Evolutionary conservation across 345 rosid genomes (phyloP), one percentile per base, ranked within the genome.

Genomic region (Erucastrum elatum): DNA sequence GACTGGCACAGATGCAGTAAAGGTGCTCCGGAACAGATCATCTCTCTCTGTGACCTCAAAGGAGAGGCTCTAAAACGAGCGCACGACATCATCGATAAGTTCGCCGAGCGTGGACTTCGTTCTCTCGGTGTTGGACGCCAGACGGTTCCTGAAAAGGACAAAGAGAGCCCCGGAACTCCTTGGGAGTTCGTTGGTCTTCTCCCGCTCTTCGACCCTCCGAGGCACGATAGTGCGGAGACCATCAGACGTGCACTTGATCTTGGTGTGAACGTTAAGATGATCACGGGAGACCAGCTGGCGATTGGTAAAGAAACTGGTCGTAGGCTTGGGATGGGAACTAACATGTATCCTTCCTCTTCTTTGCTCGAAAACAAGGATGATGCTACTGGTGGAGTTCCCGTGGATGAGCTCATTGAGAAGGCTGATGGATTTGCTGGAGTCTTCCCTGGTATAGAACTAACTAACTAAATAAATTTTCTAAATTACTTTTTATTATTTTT

Each of bases 361-460:
- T 91, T 93, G 49, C 90, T 93, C 13, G 98, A 94, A 46, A 84
- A 88, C 68, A 73, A 82, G 35, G 92, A 87, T 64, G 90, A 80
- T 10, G 72, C 87, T 0, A 81, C 90, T 11, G 87, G 86, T n/a
- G 64, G 81, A 33, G 85, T 91, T 34, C 89, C 89, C 0, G 82
- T 90, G 1, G 94, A 93, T 68, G 97, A 93, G 76, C 96, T 93
- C 65, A 93, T 93, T 13, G 98, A 91, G 84, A 93, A 91, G 86
- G 98, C 98, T 1, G 96, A 93, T 83, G 98, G 98, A 26, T 93
- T 93, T 15, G 98, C 98, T 46, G 98, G 98, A 17, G 98, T 93
- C 67, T 93, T 93, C 82, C 98, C 94, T 7, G 46, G 46, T 39
- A 39, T n/a, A n/a, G n/a, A n/a, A n/a, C n/a, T 21, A 21, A 21